Evolutionary conservation across 2,329 filamentous ascomycete species (phyloP), one percentile per base, ranked within the genome.

Genomic region (Colletotrichum trifolii): DNA sequence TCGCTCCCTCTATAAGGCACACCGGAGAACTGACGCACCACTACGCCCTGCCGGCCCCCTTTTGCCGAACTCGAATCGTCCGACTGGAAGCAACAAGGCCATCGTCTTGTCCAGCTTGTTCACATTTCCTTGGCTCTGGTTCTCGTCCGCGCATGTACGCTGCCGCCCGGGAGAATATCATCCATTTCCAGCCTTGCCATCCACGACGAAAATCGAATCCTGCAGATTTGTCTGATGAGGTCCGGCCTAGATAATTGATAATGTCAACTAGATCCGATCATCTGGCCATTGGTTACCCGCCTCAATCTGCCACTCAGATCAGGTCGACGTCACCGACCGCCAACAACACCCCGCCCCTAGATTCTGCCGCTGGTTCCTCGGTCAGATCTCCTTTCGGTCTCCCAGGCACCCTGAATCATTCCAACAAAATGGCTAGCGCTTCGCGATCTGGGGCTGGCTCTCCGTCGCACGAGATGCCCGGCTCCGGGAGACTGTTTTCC

Each of bases 211-310:
- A 48, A 43, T 64, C 54, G 35, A 54, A 48, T 52, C 65, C 54
- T 42, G 47, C 38, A 47, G 45, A 12, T 50, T 58, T 61, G 56
- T 71, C 71, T 77, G 71, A 85, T 83, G 82, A 84, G 77, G 79
- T 78, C 79, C 74, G 76, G 77, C 81, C 80, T 79, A 81, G 75
- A 82, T 92, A 94, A 94, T 94, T 84, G 87, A 94, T 95, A 94
- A 97, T 97, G 94, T 91, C 92, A 85, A 92, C 87, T 79, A 91
- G 93, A 87, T 88, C 92, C 74, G 93, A 97, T 78, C 92, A 95
- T 78, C 87, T 96, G 83, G 91, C 90, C 77, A 88, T 96, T 79
- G 92, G 92, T 82, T 94, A 93, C 80, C 87, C 92, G 71, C 85
- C 89, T 66, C 89, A 91, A 78, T 79, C 88, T 77, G 85, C 87